Evolutionary conservation across 176 grass and related monocot genomes (phyloP).

Genomic region (Puya raimondii): DNA sequence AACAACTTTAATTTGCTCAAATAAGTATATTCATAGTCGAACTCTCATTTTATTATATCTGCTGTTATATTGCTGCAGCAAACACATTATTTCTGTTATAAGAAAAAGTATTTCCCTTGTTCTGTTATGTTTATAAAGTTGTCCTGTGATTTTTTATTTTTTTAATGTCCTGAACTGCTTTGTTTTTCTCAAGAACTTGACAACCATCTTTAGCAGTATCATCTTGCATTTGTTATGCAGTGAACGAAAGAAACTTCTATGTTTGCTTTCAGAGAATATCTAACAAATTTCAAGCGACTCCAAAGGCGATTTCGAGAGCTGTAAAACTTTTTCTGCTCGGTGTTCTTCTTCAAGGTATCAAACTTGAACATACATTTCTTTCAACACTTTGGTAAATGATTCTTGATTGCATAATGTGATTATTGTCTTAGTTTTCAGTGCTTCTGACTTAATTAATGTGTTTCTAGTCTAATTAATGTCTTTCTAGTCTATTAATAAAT

Average conservation of each 20-base stretch:
- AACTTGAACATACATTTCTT: neutral
- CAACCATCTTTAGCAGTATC: neutral
- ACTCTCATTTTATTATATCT: neutral
- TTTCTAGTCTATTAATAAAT: neutral
- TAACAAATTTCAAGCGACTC: slow-evolving; percentile 52
- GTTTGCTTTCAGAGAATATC: slow-evolving; percentile 46
- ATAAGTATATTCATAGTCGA: neutral
- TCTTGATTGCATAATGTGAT: no score
- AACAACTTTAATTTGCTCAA: neutral
- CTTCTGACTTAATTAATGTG: neutral
- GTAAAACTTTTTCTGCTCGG: slow-evolving; percentile 77
- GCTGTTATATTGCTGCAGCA: neutral
- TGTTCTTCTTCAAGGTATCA: slow-evolving; percentile 81
- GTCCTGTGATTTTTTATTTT: neutral
- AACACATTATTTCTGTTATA: neutral
- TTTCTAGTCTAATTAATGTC: neutral
- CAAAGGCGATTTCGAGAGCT: slow-evolving; percentile 63
- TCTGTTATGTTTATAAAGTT: neutral
- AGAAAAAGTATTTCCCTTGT: neutral
- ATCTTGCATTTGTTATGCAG: neutral
- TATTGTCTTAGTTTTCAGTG: neutral
- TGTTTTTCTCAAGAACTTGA: slow-evolving; percentile 5
- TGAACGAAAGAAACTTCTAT: slow-evolving; percentile 1
- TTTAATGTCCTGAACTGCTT: neutral
- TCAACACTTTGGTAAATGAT: neutral